Percentiles rank a stretch among this genome's conserved stretches.
These are phyloP conservation scores for Dendrobium officinale DNA, from an alignment of 106 monocot genomes.

Conservation along the genomic window DNA sequence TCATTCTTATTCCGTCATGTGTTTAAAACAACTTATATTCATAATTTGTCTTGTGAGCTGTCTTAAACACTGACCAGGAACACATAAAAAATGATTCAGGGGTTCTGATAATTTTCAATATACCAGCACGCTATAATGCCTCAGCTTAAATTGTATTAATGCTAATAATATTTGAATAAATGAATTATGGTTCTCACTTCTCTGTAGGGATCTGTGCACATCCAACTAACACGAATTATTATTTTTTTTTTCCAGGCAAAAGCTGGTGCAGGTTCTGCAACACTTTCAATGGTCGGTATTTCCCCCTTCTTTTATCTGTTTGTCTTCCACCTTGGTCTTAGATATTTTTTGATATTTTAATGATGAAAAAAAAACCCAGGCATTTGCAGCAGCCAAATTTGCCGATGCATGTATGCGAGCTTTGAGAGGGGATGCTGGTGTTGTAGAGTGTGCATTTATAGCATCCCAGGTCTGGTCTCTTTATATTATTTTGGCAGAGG, in stretches of 20 bases:
- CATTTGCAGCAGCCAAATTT: conserved; percentile 84
- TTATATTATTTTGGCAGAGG: too few species aligned
- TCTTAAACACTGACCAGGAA: too few species aligned
- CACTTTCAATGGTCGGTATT: conserved; percentile 58
- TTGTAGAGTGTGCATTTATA: conserved; percentile 76
- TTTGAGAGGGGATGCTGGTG: conserved; percentile 63
- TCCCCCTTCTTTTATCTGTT: neutral
- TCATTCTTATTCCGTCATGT: too few species aligned
- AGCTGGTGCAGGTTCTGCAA: conserved; percentile 86
- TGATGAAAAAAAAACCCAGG: conserved; percentile 22
- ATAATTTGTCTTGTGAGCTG: too few species aligned
- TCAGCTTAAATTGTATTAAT: too few species aligned
- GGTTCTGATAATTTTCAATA: too few species aligned
- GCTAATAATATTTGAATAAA: too few species aligned
- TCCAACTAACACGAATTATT: neutral
- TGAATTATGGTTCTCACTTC: too few species aligned
- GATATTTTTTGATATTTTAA: neutral
- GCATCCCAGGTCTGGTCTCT: conserved; percentile 48
- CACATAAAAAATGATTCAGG: too few species aligned
- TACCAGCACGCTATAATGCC: too few species aligned
- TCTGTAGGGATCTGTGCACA: too few species aligned
- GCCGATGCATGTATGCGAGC: conserved; percentile 74
- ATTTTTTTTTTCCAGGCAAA: conserved; percentile 41
- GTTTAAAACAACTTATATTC: too few species aligned
- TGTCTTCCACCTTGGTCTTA: neutral